Conservation (phyloP, 768 basidiomycete species). For the Mycena olivaceomarginata region DNA sequence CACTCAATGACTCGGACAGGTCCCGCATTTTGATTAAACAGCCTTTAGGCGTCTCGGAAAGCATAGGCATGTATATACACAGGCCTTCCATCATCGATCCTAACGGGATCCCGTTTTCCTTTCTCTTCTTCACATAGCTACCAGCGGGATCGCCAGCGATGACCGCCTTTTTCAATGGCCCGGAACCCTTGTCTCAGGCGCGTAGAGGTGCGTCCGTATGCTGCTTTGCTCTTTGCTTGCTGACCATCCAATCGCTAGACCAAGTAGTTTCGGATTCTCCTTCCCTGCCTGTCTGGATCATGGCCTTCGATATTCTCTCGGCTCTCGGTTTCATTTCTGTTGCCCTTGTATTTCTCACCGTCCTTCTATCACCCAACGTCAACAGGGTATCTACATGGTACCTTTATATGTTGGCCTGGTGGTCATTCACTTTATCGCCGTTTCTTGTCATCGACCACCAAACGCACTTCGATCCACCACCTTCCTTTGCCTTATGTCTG, state of each 20-base stretch:
- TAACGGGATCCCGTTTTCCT: background rate
- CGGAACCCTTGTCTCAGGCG: background rate
- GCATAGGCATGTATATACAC: background rate
- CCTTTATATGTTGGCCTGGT: conserved; percentile 28
- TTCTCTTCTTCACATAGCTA: background rate
- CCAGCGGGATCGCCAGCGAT: conserved; percentile 4
- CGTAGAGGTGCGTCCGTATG: background rate
- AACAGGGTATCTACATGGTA: conserved; percentile 34
- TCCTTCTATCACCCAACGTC: conserved; percentile 22
- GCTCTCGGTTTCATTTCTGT: conserved; percentile 29
- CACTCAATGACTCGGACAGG: background rate
- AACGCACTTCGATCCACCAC: conserved; percentile 20
- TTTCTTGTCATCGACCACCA: conserved; percentile 37
- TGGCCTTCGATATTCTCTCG: conserved; percentile 30
- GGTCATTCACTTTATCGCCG: conserved; percentile 27
- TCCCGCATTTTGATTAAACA: conserved; percentile 7
- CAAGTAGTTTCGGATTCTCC: background rate
- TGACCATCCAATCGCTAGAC: background rate
- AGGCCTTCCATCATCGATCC: background rate
- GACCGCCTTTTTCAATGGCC: background rate
- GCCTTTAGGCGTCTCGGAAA: background rate
- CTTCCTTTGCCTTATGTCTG: conserved; percentile 22
- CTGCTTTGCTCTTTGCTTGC: no score
- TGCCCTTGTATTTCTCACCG: conserved; percentile 22
- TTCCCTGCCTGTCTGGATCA: conserved; percentile 9